These are phyloP conservation scores for Alternaria angustiovoidea DNA, from an alignment of 2,329 filamentous ascomycete species.

Conservation along the genomic window DNA sequence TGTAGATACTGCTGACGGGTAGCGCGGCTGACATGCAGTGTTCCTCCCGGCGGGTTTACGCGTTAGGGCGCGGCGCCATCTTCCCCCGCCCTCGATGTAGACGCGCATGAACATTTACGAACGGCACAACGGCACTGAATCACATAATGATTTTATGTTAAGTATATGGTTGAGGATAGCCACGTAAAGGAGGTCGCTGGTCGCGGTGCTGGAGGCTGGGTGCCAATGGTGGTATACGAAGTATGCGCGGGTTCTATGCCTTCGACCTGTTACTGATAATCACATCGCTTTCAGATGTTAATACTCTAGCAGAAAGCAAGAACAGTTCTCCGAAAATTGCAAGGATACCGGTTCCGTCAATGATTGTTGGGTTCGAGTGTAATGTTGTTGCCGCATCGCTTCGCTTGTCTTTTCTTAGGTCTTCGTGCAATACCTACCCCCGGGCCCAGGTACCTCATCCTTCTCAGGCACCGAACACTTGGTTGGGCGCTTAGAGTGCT, in stretches of 20 bases:
- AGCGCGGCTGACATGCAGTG: constrained; percentile 30
- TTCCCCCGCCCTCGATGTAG: constrained; percentile 10
- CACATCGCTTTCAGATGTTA: not conserved
- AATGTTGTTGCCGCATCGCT: not conserved
- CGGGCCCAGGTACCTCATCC: not conserved
- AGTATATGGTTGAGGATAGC: no score
- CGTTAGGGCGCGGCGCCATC: constrained; percentile 11
- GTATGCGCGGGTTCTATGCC: not conserved
- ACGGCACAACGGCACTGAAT: not conserved
- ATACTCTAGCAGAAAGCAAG: not conserved
- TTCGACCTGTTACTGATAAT: not conserved
- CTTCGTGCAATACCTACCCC: constrained; percentile 4
- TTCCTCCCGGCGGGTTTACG: constrained; percentile 13
- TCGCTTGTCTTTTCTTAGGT: constrained; percentile 15
- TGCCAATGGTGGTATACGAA: not conserved
- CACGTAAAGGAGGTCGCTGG: not conserved
- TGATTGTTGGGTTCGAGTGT: not conserved
- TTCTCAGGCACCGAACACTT: not conserved
- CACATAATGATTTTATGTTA: not conserved
- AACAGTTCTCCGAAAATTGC: not conserved
- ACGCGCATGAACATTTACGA: constrained; percentile 7
- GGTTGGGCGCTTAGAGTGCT: not conserved
- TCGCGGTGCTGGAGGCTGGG: not conserved
- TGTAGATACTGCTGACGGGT: constrained; percentile 22
- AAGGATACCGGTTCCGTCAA: not conserved